Conservation (phyloP, 768 basidiomycete species). For the Strobilomyces dryophilus region DNA sequence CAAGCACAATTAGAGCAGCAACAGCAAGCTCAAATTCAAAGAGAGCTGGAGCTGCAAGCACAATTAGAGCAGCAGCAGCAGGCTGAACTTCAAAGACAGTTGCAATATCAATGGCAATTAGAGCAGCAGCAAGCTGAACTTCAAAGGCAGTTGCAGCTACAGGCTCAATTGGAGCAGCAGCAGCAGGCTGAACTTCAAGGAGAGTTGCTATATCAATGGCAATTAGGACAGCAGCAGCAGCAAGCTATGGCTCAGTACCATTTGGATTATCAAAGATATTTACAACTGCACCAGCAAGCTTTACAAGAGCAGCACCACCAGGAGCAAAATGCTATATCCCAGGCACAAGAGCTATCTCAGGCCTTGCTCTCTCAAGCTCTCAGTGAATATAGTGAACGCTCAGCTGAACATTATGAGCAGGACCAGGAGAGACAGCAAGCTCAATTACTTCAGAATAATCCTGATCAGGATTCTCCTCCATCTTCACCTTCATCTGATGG, state of each 20-base stretch:
- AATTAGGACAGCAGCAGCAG: neutral
- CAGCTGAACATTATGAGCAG: slow-evolving; percentile 1
- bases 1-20: neutral
- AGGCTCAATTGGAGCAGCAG: neutral
- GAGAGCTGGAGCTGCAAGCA: neutral
- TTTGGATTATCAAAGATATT: neutral
- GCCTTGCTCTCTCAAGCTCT: neutral
- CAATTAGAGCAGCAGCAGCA: neutral
- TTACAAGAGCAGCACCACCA: neutral
- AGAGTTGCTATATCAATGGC: neutral
- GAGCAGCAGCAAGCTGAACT: neutral
- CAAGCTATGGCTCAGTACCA: neutral
- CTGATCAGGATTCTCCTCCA: neutral
- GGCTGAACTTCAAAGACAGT: neutral
- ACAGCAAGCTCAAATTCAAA: neutral
- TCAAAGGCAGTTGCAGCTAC: neutral
- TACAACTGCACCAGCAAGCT: neutral
- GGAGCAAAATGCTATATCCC: neutral
- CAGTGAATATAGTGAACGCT: neutral
- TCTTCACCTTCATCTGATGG: neutral
- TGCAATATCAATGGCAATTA: neutral
- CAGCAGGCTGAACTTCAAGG: neutral
- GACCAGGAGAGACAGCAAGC: neutral
- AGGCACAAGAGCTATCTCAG: neutral
- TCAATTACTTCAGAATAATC: no score